Evolutionary conservation across 768 basidiomycete genomes (phyloP).

Genomic region (Austroboletus eburneus): DNA sequence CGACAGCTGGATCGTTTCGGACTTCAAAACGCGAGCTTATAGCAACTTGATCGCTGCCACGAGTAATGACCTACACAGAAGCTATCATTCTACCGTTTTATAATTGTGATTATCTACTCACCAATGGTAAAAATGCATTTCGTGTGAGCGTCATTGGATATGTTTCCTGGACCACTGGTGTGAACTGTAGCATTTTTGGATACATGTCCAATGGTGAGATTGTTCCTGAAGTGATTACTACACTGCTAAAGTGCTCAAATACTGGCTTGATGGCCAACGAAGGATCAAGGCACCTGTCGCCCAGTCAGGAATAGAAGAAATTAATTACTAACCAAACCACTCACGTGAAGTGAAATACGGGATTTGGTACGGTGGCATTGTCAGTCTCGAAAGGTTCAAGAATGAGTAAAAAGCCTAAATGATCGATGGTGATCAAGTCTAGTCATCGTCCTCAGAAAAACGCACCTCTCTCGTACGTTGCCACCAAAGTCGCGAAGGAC

Average conservation of each 20-base stretch:
- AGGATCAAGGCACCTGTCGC: constrained; percentile 86
- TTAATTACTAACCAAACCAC: constrained; percentile 16
- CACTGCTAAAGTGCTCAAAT: constrained; percentile 96
- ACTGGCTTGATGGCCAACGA: constrained; percentile 97
- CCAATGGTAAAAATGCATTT: constrained; percentile 94
- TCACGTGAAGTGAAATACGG: constrained; percentile 97
- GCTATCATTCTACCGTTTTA: background rate
- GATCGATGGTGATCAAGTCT: background rate
- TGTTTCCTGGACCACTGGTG: constrained; percentile 93
- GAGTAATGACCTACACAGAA: constrained; percentile 78
- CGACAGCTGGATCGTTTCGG: constrained; percentile 97
- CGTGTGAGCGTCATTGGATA: constrained; percentile 97
- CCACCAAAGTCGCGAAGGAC: constrained; percentile 90
- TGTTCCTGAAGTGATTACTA: constrained; percentile 98
- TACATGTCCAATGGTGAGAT: constrained; percentile 99
- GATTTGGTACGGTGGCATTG: constrained; percentile 97
- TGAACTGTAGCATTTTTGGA: constrained; percentile 98
- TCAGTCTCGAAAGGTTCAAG: constrained; percentile 99
- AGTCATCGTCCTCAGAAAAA: background rate
- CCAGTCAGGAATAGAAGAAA: constrained; percentile 9
- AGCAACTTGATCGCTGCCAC: constrained; percentile 97
- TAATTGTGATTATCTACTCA: constrained; percentile 33
- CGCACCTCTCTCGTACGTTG: constrained; percentile 95
- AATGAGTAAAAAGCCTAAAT: constrained; percentile 87
- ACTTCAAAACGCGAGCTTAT: constrained; percentile 99